Base-by-base conservation (phyloP, 805 yeast species). In the Lipomyces spencermartinsiae region DNA sequence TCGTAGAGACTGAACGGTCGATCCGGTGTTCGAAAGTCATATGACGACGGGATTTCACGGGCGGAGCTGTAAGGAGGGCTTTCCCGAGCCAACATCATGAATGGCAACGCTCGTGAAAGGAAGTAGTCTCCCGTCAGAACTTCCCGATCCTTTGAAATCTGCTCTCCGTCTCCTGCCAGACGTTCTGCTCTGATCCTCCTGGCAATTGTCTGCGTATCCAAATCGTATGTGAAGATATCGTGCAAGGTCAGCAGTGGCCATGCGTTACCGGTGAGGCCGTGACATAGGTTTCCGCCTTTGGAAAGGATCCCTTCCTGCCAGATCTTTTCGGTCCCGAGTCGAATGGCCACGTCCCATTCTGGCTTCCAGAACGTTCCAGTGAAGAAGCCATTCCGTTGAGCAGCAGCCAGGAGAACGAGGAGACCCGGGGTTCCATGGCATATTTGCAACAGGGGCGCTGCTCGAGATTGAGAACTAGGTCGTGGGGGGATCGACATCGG, bases 301-400 rank as follows among this genome's bases (percentile, higher is more conserved):
- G 56, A 53, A 12, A 53, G 56, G 33, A 53, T 29, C 14, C 56
- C 56, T 16, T 53, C 56, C 56, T 53, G 29, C 56, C 56, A 53
- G 19, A 4, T 8, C 8, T 31, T 29, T 14, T 53, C 56, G 22
- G 56, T 53, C 22, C 29, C 56, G 10, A 53, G 56, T 10, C 34
- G 56, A 31, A 53, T 25, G 7, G 56, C 35, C 56, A n/a, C 56
- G 34, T 53, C 56, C 34, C 56, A 53, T 8, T 53, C 56, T 4
- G 56, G 56, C 34, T 53, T 29, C 56, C 56, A 53, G 56, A 53
- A 53, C 5, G 19, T 0, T 12, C 29, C 7, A 10, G 56, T 53
- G 56, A 53, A 31, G n/a, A n/a, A 14, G 34, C 2, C 8, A 22
- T 53, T 16, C 2, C 8, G 19, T 16, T 31, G 19, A 14, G 56